Conservation (phyloP, 441 rosid genomes). For the Bruguiera hainesii region DNA sequence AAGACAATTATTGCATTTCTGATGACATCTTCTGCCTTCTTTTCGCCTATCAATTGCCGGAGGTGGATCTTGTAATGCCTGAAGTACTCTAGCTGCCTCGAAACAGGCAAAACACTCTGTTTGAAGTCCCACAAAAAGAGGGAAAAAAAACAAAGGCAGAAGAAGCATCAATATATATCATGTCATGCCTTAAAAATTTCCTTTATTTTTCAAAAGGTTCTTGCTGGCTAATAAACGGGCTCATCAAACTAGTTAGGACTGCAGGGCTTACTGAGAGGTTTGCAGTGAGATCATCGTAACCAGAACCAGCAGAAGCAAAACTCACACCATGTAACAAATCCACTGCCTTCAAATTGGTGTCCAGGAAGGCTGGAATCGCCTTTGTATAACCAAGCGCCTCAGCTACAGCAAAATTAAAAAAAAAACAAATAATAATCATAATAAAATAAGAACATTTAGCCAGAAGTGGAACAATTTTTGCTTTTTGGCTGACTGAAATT, state of each 20-base stretch:
- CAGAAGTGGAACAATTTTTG: not conserved
- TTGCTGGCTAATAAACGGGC: no score
- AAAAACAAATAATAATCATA: no score
- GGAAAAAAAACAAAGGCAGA: no score
- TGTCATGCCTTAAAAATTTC: no score
- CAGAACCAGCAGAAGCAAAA: constrained; percentile 90
- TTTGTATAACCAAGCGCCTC: constrained; percentile 58
- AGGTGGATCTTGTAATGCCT: constrained; percentile 62
- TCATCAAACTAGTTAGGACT: not conserved
- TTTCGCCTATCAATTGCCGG: constrained; percentile 42
- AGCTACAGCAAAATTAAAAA: constrained; percentile 18
- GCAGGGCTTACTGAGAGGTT: constrained; percentile 56
- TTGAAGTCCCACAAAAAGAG: not conserved
- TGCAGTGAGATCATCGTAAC: constrained; percentile 82
- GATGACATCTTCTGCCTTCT: constrained; percentile 42
- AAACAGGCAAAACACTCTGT: constrained; percentile 61
- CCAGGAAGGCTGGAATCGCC: constrained; percentile 63
- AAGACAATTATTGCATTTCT: constrained; percentile 43
- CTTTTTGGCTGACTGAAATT: no score
- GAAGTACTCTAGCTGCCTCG: constrained; percentile 56
- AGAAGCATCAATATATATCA: not conserved
- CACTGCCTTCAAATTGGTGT: constrained; percentile 37
- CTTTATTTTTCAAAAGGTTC: no score
- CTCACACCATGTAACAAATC: constrained; percentile 71
- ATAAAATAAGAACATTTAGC: not conserved